Percentiles rank a stretch among this genome's conserved stretches.
Conservation (phyloP, 164 flowering plant species). For the Liquidambar formosana region DNA sequence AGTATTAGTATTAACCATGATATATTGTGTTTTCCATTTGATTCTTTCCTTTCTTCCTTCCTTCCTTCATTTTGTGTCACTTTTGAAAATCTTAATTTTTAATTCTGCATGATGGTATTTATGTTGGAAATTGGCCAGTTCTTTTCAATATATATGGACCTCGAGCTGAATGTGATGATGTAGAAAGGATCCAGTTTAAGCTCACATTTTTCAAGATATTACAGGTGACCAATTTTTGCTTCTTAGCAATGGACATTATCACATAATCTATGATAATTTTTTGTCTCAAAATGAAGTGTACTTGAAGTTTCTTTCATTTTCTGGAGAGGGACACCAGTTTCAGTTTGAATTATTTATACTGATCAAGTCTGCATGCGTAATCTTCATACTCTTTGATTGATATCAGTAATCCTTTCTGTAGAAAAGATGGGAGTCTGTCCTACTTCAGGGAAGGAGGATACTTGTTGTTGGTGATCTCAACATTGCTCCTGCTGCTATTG, state of each 20-base stretch:
- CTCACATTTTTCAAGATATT: constrained; percentile 59
- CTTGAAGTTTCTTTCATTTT: neutral
- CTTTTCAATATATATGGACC: constrained; percentile 97
- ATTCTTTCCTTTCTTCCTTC: neutral
- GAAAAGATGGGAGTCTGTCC: constrained; percentile 92
- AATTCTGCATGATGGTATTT: neutral
- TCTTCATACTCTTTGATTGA: constrained; percentile 8
- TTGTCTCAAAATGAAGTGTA: neutral
- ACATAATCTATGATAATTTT: no score
- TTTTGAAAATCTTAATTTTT: neutral
- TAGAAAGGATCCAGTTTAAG: constrained; percentile 78
- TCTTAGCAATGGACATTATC: neutral
- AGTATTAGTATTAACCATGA: neutral
- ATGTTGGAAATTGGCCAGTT: constrained; percentile 44
- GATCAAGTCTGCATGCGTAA: neutral
- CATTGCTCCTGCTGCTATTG: constrained; percentile 85
- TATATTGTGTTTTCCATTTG: neutral
- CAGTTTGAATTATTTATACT: neutral
- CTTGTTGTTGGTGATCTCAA: constrained; percentile 95
- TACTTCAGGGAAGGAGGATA: constrained; percentile 64
- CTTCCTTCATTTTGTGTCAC: neutral
- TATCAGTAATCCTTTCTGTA: constrained; percentile 38
- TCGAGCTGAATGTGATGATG: constrained; percentile 72
- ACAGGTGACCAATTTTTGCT: constrained; percentile 52
- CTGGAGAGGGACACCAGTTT: neutral